Base-by-base conservation (phyloP, 2,329 filamentous ascomycete genomes). In the Helotiales sp. region DNA sequence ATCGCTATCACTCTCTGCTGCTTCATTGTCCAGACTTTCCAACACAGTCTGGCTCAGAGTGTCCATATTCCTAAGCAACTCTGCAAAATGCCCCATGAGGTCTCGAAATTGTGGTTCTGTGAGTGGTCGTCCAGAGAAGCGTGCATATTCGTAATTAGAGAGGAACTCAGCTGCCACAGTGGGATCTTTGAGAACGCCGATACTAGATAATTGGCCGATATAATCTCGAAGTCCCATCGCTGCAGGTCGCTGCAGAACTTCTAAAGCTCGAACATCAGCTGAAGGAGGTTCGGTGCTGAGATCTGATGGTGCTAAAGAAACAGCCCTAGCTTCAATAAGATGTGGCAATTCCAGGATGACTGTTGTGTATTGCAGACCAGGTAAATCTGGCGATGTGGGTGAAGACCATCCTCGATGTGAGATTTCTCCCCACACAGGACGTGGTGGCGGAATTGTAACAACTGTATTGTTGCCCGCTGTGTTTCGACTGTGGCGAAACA, bases 361-460 rank as follows among this genome's bases (percentile, higher is more conserved):
- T 1, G 86, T 85, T 66, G 81, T 82, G 73, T 96, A 98, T 63
- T 96, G 86, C n/a, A 98, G 75, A 68, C 91, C 85, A 4, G 91
- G 86, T 17, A 95, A 76, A 69, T 95, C 89, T 8, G 82, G 77
- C 1, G 85, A 88, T 29, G 83, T 82, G 5, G 93, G 93, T 2
- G 91, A 90, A 2, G 89, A 88, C 93, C 95, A 98, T 52, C 93
- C 95, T 15, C 86, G 79, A 71, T 99, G 95, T 59, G 90, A 84
- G 52, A 98, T 85, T n/a, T 84, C 76, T 22, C 90, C 91, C 93
- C 93, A 98, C 22, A 84, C 77, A 22, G 68, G 65, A 15, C 55
- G 50, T 33, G 64, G 53, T 25, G 67, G 59, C 25, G 62, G 62
- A 19, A 67, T 65, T 12, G 40, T 48, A 9, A 70, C 57, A 22